These are phyloP conservation scores for Sugiyamaella pinicola DNA, from an alignment of 1,139 yeast species.

Conservation along the genomic window DNA sequence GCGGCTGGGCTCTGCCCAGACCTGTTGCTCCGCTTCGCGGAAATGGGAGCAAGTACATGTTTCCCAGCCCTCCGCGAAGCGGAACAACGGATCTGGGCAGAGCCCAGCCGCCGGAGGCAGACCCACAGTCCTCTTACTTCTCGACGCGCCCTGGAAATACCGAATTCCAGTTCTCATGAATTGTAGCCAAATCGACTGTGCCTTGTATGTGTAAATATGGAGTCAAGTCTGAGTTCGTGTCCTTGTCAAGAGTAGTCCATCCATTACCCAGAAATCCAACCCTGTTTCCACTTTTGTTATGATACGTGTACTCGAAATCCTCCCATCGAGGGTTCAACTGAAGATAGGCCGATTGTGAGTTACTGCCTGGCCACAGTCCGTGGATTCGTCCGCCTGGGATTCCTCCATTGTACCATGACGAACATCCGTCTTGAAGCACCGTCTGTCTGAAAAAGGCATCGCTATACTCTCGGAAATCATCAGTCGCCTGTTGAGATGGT, in stretches of 20 bases:
- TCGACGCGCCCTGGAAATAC: conserved; percentile 6
- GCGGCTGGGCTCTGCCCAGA: too few relatives aligned
- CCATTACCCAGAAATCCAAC: conserved; percentile 31
- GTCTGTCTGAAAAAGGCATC: conserved; percentile 28
- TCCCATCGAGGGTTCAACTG: conserved; percentile 34
- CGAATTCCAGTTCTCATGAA: conserved; percentile 26
- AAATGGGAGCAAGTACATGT: too few relatives aligned
- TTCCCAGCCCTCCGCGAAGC: too few relatives aligned
- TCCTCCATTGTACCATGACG: conserved; percentile 33
- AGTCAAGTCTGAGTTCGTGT: conserved; percentile 16
- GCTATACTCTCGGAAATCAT: conserved; percentile 27
- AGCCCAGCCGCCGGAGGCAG: too few relatives aligned
- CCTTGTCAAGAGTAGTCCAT: conserved; percentile 26
- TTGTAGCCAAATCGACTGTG: conserved; percentile 16
- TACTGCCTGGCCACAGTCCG: conserved; percentile 36
- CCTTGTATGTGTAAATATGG: conserved; percentile 22
- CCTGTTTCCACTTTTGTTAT: conserved; percentile 21
- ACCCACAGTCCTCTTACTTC: too few relatives aligned
- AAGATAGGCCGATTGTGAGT: conserved; percentile 27
- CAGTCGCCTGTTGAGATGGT: conserved; percentile 29
- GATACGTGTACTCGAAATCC: conserved; percentile 31
- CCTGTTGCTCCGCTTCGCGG: too few relatives aligned
- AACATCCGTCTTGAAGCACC: conserved; percentile 28
- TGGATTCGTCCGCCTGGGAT: conserved; percentile 27
- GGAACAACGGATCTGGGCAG: too few relatives aligned